A percentile compares a stretch with the other conserved stretches of the same genome.
phyloP scores from a whole-genome alignment of 257 asterid genomes.

The Fraxinus cuspidata region DNA sequence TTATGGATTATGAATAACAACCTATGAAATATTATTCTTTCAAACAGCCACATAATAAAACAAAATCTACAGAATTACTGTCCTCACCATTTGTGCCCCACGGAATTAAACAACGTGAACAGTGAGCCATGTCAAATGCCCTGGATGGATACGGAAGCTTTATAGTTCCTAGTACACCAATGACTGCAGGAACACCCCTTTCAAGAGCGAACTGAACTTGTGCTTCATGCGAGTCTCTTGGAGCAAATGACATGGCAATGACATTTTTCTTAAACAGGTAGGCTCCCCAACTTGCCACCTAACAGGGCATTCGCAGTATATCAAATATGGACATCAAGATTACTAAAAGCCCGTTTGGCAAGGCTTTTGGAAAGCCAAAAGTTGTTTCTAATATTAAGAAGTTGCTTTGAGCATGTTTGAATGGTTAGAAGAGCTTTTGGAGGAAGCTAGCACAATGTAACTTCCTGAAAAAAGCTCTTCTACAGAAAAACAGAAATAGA shows the following conservation, averaged over 20 bases:
- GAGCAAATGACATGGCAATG: slow-evolving; percentile 49
- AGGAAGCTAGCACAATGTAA: no score
- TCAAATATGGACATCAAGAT: neutral
- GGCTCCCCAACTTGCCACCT: slow-evolving; percentile 58
- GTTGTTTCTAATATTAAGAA: no score
- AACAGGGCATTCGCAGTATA: neutral
- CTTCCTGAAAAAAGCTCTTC: no score
- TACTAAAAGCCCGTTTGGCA: neutral
- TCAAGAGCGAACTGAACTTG: slow-evolving; percentile 51
- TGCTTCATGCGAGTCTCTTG: slow-evolving; percentile 49
- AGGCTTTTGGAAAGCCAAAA: no score
- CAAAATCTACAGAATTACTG: neutral
- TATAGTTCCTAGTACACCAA: slow-evolving; percentile 47
- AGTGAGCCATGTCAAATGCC: slow-evolving; percentile 53
- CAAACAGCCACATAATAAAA: neutral
- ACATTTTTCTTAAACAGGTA: slow-evolving; percentile 48
- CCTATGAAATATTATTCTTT: neutral
- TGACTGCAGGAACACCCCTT: slow-evolving; percentile 51
- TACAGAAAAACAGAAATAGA: no score
- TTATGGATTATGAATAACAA: neutral
- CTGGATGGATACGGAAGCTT: slow-evolving; percentile 47
- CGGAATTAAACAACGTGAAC: slow-evolving; percentile 49
- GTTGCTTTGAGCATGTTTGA: no score
- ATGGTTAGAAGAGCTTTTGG: no score
- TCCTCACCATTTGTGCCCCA: slow-evolving; percentile 47